Evolutionary conservation across 306 rosid species (phyloP).

Genomic region (Corylus avellana): DNA sequence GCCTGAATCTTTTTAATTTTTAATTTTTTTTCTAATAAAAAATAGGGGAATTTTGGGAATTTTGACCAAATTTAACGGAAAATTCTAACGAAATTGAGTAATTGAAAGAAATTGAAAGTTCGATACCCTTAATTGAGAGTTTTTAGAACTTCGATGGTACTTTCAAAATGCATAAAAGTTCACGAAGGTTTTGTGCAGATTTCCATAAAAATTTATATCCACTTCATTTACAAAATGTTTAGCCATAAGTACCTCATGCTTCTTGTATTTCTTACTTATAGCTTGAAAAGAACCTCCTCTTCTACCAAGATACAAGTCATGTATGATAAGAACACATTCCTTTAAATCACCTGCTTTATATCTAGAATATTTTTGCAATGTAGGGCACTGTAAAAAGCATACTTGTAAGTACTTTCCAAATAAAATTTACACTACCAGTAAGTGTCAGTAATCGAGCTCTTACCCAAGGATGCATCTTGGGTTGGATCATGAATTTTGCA

Average conservation of each 20-base stretch:
- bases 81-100: no score
- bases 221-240: neutral
- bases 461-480: conserved; percentile 82
- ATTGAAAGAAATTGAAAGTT: no score
- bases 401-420: conserved; percentile 10
- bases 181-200: no score
- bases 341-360: conserved; percentile 61
- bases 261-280: conserved; percentile 76
- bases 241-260: conserved; percentile 60
- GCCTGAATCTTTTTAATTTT: no score
- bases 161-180: no score
- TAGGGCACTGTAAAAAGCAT: conserved; percentile 39
- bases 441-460: neutral
- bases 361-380: conserved; percentile 49
- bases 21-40: no score
- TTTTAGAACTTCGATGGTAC: no score
- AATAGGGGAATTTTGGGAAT: no score
- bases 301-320: conserved; percentile 69
- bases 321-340: conserved; percentile 59
- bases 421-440: neutral
- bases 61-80: no score
- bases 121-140: no score
- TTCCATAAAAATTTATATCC: neutral
- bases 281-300: conserved; percentile 64
- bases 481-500: conserved; percentile 57